Evolutionary conservation across 225 moss, liverwort and hornwort species (phyloP), one percentile per base, ranked within the genome.

Genomic region (Thuidium tamariscinum): DNA sequence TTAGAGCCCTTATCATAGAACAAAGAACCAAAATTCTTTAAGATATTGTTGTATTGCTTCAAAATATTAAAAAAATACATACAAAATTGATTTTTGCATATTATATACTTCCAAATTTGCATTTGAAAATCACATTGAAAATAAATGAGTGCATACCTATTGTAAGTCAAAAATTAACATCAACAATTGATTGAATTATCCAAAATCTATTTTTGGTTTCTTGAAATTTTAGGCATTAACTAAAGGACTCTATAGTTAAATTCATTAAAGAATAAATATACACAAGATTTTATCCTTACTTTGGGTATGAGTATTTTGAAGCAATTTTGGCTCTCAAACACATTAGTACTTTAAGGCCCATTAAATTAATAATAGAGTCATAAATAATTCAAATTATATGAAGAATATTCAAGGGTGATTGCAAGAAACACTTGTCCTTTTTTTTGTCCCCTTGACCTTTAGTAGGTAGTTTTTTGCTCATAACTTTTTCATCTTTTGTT

Each of bases 101-200:
- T 20, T 5, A 8, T 8, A 26, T 15, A 3, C 0, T 69, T 0
- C 1, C 0, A 1, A 9, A 8, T 69, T 25, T 13, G 2, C 0
- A 13, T 39, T 39, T 39, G 13, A 23, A 68, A 23, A 68, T 13
- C 7, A 68, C 4, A 66, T 12, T 21, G 37, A 37, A 67, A n/a
- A 60, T 9, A 22, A 67, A 37, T 12, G 6, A 21, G 22, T 37
- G 2, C 4, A 5, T 0, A 0, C 3, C 26, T 41, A 41, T 25
- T 41, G 23, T 25, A 69, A 39, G 1, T 69, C 13, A 23, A 25
- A 41, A 1, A 41, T 13, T 39, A 41, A 69, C 4, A 25, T 4
- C 8, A 69, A 14, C 8, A 26, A 5, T 26, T 4, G 21, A 21
- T 0, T 7, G 0, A 65, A 67, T 0, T 36, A 3, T 39, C 12